Conservation (phyloP, 768 basidiomycete genomes). For the Tephrocybe sp. region DNA sequence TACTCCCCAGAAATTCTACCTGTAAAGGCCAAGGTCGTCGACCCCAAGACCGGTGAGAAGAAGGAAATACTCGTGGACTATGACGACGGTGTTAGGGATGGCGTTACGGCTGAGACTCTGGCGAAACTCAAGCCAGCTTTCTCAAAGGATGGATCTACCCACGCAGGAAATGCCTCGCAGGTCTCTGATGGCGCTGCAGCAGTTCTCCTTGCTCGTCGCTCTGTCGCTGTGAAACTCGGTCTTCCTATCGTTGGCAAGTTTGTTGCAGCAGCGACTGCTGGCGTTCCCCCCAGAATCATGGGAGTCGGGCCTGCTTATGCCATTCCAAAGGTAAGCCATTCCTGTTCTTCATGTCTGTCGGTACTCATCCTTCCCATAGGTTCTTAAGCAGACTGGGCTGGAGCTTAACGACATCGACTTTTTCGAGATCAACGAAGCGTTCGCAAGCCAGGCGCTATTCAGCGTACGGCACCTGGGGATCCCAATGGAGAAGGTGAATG, state of each 20-base stretch:
- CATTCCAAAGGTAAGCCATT: slow-evolving; percentile 53
- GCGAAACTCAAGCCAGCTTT: slow-evolving; percentile 88
- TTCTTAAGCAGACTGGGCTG: slow-evolving; percentile 66
- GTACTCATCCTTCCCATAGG: slow-evolving; percentile 13
- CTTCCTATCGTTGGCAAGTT: slow-evolving; percentile 87
- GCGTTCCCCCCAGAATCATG: slow-evolving; percentile 90
- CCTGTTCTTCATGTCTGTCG: neutral
- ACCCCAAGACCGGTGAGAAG: slow-evolving; percentile 74
- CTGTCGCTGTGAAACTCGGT: slow-evolving; percentile 76
- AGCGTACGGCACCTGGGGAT: slow-evolving; percentile 68
- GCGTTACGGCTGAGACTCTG: slow-evolving; percentile 77
- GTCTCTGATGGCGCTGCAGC: slow-evolving; percentile 93
- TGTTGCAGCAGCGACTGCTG: slow-evolving; percentile 64
- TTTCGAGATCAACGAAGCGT: slow-evolving; percentile 91
- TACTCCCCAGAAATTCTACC: slow-evolving; percentile 89
- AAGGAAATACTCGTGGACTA: slow-evolving; percentile 66
- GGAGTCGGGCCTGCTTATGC: slow-evolving; percentile 91
- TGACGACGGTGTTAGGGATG: slow-evolving; percentile 87
- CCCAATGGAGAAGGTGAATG: slow-evolving; percentile 77
- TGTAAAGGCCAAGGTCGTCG: slow-evolving; percentile 64
- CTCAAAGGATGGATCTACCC: slow-evolving; percentile 68
- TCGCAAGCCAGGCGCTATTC: slow-evolving; percentile 82
- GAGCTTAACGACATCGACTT: slow-evolving; percentile 76
- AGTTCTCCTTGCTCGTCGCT: slow-evolving; percentile 78
- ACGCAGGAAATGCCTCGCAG: slow-evolving; percentile 86